Evolutionary conservation across 306 rosid species (phyloP), one percentile per base, ranked within the genome.

Genomic region (Cucurbita pepo): DNA sequence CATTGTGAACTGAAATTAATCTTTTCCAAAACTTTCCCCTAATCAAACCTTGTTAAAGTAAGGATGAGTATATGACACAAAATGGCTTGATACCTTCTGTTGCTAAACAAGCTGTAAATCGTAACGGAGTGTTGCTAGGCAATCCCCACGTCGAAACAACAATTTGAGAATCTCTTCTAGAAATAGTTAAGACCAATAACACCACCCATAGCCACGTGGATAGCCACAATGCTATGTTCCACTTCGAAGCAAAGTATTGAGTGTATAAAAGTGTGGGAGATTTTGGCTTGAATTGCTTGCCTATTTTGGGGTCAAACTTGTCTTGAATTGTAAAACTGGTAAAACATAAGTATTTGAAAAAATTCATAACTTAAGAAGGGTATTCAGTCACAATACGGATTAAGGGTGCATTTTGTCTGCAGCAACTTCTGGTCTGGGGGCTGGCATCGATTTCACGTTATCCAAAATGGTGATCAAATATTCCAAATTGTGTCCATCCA

Each of bases 131-230:
- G 97, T 62, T 90, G 97, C 85, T 92, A 96, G 8, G 96, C 96
- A 30, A 92, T 92, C 77, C 96, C 95, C 55, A 88, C 96, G 51
- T 92, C 96, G 21, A 92, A 90, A 83, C 96, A 90, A 34, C 96
- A 92, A 3, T 85, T 83, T 8, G 97, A 96, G 57, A 88, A 92
- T 74, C 6, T 85, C 71, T 92, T 92, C 73, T 85, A 92, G 81
- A 92, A 92, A 79, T 89, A 90, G 73, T 90, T 86, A 48, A 92
- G 88, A 73, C 96, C 97, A 7, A 96, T 92, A 3, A 92, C 97
- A 19, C 92, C 89, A 25, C 95, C 96, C 97, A 92, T 92, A 70
- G 97, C 97, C 7, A 95, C 95, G 58, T 92, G 97, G 73, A 92
- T 90, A 8, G 85, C 97, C 60, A 92, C 96, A 47, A 92, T 82